A percentile compares a stretch with the other conserved stretches of the same genome.
These are phyloP conservation scores for Panellus pusillus DNA, from an alignment of 768 basidiomycete genomes.

Conservation along the genomic window DNA sequence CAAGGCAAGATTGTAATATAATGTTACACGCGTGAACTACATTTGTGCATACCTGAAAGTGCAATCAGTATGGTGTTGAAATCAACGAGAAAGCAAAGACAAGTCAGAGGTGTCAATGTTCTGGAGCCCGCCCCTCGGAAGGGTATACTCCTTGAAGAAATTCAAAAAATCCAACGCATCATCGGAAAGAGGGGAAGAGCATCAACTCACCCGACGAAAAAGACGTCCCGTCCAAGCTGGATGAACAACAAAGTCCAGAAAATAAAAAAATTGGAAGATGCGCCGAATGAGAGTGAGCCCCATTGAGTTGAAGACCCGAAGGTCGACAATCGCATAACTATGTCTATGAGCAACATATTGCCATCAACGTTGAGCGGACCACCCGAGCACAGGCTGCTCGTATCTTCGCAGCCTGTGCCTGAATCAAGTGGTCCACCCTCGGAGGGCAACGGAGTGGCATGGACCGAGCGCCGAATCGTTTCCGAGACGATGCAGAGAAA, in stretches of 20 bases:
- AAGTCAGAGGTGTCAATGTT: conserved; percentile 63
- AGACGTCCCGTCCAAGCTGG: conserved; percentile 2
- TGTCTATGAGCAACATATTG: conserved; percentile 79
- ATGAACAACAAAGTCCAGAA: conserved; percentile 53
- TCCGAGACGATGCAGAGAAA: conserved; percentile 35
- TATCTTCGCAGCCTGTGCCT: conserved; percentile 71
- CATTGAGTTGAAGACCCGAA: conserved; percentile 75
- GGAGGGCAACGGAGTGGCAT: conserved; percentile 58
- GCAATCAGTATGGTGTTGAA: neutral
- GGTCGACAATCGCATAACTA: conserved; percentile 81
- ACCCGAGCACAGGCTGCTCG: conserved; percentile 60
- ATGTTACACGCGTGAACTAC: neutral
- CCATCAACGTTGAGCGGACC: conserved; percentile 34
- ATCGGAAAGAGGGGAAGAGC: conserved; percentile 33
- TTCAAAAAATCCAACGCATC: conserved; percentile 70
- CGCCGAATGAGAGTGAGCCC: conserved; percentile 87
- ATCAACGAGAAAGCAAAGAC: neutral
- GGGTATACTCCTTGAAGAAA: conserved; percentile 93
- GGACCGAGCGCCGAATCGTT: conserved; percentile 43
- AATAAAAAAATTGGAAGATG: conserved; percentile 54
- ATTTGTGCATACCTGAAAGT: conserved; percentile 1
- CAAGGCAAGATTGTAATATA: conserved; percentile 35
- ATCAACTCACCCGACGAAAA: conserved; percentile 19
- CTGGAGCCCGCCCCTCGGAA: conserved; percentile 67
- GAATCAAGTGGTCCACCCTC: conserved; percentile 35